These are phyloP conservation scores for Venturia effusa DNA, from an alignment of 2,329 filamentous ascomycete genomes.

Conservation along the genomic window DNA sequence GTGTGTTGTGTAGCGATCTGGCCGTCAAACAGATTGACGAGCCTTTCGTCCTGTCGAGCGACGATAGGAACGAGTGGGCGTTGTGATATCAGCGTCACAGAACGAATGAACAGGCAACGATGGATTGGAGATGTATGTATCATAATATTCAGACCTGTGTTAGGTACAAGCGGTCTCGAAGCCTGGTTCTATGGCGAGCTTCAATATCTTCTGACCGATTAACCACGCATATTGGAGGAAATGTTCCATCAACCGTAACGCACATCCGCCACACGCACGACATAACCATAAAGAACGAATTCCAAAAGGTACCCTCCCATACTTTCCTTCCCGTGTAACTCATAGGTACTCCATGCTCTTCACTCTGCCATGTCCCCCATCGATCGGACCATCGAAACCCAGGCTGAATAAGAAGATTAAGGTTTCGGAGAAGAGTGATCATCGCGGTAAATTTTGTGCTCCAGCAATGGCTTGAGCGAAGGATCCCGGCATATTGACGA, in stretches of 20 bases:
- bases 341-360: neutral
- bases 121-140: neutral
- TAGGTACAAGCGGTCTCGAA: neutral
- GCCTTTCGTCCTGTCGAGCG: conserved; percentile 67
- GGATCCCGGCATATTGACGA: neutral
- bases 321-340: neutral
- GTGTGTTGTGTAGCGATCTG: conserved; percentile 88
- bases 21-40: conserved; percentile 92
- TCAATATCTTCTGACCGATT: neutral
- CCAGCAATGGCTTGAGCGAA: neutral
- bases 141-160: neutral
- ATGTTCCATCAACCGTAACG: too few relatives aligned
- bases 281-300: neutral
- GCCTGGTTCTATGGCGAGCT: neutral
- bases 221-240: neutral
- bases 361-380: neutral
- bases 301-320: neutral
- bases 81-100: conserved; percentile 20
- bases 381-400: neutral
- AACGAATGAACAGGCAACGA: neutral
- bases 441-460: neutral
- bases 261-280: neutral
- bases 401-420: neutral
- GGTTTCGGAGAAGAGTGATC: neutral
- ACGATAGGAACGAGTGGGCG: conserved; percentile 73